phyloP scores from a whole-genome alignment of 2,329 filamentous ascomycete species.

The Parafenestella ontariensis region DNA sequence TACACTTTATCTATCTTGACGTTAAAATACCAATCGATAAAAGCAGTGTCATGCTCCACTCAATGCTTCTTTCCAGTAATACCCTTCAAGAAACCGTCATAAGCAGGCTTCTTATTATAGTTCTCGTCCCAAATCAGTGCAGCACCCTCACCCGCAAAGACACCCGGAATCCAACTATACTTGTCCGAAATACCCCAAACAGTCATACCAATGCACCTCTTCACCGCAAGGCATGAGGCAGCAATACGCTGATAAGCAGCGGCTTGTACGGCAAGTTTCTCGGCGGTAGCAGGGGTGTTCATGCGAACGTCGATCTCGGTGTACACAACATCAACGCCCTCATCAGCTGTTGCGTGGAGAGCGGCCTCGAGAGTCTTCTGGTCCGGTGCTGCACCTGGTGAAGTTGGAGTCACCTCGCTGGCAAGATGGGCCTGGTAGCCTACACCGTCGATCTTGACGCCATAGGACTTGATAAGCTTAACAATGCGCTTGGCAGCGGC shows the following conservation, averaged over 20 bases:
- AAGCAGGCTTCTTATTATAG: conserved; percentile 48
- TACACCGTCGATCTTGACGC: conserved; percentile 65
- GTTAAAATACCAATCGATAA: neutral
- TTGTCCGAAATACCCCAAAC: conserved; percentile 58
- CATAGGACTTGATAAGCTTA: conserved; percentile 50
- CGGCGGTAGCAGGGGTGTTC: conserved; percentile 54
- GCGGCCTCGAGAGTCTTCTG: conserved; percentile 55
- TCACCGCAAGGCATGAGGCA: conserved; percentile 45
- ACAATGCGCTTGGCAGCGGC: conserved; percentile 47
- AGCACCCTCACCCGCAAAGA: conserved; percentile 47
- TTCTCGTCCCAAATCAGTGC: conserved; percentile 44
- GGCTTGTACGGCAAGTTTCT: conserved; percentile 57
- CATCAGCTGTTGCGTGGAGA: conserved; percentile 60
- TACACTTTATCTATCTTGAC: neutral
- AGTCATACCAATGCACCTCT: conserved; percentile 50
- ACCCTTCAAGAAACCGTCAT: conserved; percentile 36
- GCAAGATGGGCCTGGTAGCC: conserved; percentile 67
- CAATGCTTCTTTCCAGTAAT: conserved; percentile 23
- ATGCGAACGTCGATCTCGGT: conserved; percentile 68
- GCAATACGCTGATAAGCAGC: conserved; percentile 55
- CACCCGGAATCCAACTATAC: conserved; percentile 51
- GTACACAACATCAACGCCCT: conserved; percentile 65
- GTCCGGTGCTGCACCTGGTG: conserved; percentile 51
- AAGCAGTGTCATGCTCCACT: neutral
- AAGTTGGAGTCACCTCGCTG: conserved; percentile 59